Evolutionary conservation across 163 green algal genomes (phyloP), one percentile per base, ranked within the genome.

Genomic region (Volvox carteri): DNA sequence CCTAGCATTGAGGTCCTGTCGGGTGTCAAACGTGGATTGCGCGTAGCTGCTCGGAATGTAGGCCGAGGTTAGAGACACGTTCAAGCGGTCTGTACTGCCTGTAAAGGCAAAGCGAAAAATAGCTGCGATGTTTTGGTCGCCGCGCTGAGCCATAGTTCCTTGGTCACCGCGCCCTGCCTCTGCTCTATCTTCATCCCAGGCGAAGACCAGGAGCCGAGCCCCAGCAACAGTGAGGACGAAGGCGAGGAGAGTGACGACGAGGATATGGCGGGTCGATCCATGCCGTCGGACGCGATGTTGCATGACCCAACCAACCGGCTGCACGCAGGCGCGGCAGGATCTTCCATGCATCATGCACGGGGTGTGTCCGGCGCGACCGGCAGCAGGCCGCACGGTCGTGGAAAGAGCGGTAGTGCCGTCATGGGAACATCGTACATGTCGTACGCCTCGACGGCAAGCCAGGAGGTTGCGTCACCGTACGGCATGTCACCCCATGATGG

Each of bases 351-450:
- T 44, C 60, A 2, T 18, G 44, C 44, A 1, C 18, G 44, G 7
- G 80, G 62, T 16, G 7, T 86, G 58, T 8, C 35, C 4, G 35
- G 50, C 52, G 50, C 44, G 2, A 11, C 19, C 35, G 62, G 46
- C 35, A n/a, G 5, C 16, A 19, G 39, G 65, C 6, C 30, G 25
- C 84, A 75, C 5, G 68, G 70, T 2, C 41, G 84, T 6, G 84
- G 68, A 2, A 62, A 65, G 37, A 33, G 19, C 16, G 65, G 35
- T 28, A 48, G 39, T 28, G n/a, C 48, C 9, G 19, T 76, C 4
- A 67, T 84, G 72, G 84, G 84, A 0, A 84, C 84, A 16, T 89
- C 84, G 54, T 89, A 89, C 84, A 89, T 89, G 84, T 89, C 84
- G 39, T 89, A 84, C 39, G 72, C 72, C 4, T 84, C 67, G 4